Evolutionary conservation across 31 red algal genomes (phyloP).

Genomic region (Endocladia muricata): DNA sequence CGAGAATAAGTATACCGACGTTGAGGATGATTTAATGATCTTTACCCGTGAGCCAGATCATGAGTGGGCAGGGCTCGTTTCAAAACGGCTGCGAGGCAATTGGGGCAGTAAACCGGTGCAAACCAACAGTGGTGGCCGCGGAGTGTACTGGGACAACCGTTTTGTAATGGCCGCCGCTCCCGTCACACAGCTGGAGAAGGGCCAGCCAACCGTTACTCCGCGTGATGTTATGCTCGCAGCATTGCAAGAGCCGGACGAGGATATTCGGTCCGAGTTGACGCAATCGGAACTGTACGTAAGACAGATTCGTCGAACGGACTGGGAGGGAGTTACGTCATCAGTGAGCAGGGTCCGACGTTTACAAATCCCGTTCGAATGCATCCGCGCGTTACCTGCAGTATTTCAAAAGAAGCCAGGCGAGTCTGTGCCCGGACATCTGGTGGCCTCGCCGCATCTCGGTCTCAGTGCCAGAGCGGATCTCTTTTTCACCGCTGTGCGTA

Average conservation of each 20-base stretch:
- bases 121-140: not conserved
- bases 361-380: slow-evolving; percentile 51
- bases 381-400: slow-evolving; percentile 53
- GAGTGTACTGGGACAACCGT: slow-evolving; percentile 68
- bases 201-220: not conserved
- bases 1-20: not conserved
- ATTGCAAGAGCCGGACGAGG: not conserved
- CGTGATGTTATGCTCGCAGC: slow-evolving; percentile 3
- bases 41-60: slow-evolving; percentile 62
- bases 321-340: slow-evolving; percentile 20
- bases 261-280: not conserved
- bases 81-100: slow-evolving; percentile 41
- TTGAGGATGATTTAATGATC: slow-evolving; percentile 40
- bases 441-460: slow-evolving; percentile 56
- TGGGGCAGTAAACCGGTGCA: slow-evolving; percentile 9
- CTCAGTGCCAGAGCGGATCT: slow-evolving; percentile 41
- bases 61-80: not conserved
- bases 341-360: slow-evolving; percentile 1
- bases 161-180: slow-evolving; percentile 35
- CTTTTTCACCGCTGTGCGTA: slow-evolving; percentile 51
- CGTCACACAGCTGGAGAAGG: not conserved
- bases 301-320: slow-evolving; percentile 50
- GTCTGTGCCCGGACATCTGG: slow-evolving; percentile 7
- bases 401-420: slow-evolving; percentile 20
- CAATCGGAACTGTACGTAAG: slow-evolving; percentile 44